A percentile compares a stretch with the other conserved stretches of the same genome.
Conservation (phyloP, 1,139 yeast species). For the Suzukiozyma palmioleophila region DNA sequence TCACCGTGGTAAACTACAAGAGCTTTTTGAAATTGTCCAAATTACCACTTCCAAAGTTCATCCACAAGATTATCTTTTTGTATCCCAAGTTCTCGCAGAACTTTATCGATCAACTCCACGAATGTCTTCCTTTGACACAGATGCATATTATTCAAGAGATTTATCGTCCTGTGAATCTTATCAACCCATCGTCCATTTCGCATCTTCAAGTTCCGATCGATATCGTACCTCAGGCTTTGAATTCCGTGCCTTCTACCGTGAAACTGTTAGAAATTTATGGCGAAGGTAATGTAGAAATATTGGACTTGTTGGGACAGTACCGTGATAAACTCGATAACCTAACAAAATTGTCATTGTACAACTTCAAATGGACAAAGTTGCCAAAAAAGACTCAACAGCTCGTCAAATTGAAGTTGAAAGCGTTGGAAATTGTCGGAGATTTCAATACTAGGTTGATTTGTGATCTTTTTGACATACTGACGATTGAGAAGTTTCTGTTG, state of each 20-base stretch:
- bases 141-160: conserved; percentile 1
- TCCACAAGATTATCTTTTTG: conserved; percentile 1
- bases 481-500: background rate
- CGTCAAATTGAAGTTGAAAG: background rate
- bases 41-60: conserved; percentile 2
- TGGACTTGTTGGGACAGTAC: background rate
- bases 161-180: background rate
- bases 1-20: conserved; percentile 5
- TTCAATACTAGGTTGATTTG: background rate
- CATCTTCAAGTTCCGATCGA: background rate
- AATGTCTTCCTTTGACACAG: background rate
- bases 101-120: background rate
- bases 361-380: background rate
- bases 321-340: background rate
- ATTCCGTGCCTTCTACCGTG: background rate
- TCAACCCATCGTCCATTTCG: background rate
- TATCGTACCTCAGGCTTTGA: background rate
- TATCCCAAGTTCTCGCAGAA: conserved; percentile 2
- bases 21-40: background rate
- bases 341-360: background rate
- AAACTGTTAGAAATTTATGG: background rate
- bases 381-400: background rate
- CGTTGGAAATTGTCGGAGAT: background rate
- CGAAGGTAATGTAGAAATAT: background rate
- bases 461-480: background rate